A percentile compares a stretch with the other conserved stretches of the same genome.
Evolutionary conservation across 805 yeast genomes (phyloP).

Genomic region (Candida xyloterini): DNA sequence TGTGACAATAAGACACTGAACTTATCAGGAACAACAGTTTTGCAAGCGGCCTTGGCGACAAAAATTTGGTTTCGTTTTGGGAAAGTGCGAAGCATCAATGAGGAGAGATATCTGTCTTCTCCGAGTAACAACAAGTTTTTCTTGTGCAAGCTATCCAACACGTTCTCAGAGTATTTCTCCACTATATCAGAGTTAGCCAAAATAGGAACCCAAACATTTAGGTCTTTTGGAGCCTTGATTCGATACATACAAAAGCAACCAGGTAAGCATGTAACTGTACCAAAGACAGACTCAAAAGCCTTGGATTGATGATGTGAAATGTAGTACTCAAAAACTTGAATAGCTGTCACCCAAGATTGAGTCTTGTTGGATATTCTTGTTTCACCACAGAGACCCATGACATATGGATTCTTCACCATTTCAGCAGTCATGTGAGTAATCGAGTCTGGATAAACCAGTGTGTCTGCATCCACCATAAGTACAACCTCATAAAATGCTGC

Average conservation of each 20-base stretch:
- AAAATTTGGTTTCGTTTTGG: slow-evolving; percentile 86
- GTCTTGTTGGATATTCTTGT: slow-evolving; percentile 84
- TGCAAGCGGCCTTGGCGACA: slow-evolving; percentile 88
- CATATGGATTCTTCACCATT: slow-evolving; percentile 78
- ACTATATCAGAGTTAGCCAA: slow-evolving; percentile 91
- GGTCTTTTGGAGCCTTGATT: slow-evolving; percentile 83
- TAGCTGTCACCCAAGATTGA: slow-evolving; percentile 85
- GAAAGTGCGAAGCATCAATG: slow-evolving; percentile 83
- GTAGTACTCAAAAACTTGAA: slow-evolving; percentile 91
- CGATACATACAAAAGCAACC: slow-evolving; percentile 94
- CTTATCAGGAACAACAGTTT: slow-evolving; percentile 82
- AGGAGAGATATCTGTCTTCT: slow-evolving; percentile 83
- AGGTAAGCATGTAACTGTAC: slow-evolving; percentile 92
- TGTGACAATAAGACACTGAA: slow-evolving; percentile 81
- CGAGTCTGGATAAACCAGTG: slow-evolving; percentile 82
- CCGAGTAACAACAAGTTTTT: slow-evolving; percentile 84
- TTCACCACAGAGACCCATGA: slow-evolving; percentile 95
- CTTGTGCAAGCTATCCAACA: slow-evolving; percentile 76
- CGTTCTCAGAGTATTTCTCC: slow-evolving; percentile 85
- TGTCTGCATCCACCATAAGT: slow-evolving; percentile 94
- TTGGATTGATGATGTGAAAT: slow-evolving; percentile 93
- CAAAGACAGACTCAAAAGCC: slow-evolving; percentile 93
- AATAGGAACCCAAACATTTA: slow-evolving; percentile 88
- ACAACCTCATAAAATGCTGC: slow-evolving; percentile 78
- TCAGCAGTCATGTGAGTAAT: slow-evolving; percentile 87